Evolutionary conservation across 2,329 filamentous ascomycete genomes (phyloP).

Genomic region (Geosmithia putterillii): DNA sequence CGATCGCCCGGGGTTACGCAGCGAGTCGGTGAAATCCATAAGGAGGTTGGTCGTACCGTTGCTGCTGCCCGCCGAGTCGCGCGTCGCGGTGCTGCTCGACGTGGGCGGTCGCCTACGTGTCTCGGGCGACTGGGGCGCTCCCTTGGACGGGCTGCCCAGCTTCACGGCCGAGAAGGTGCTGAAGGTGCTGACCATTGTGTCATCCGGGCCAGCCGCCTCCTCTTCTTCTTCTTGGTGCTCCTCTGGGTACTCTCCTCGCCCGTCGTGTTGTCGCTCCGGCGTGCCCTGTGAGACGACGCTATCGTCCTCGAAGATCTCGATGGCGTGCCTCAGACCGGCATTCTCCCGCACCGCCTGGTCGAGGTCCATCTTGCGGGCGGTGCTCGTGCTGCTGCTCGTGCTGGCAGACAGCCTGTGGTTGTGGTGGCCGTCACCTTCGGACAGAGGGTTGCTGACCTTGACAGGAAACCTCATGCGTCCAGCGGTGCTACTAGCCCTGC

Average conservation of each 20-base stretch:
- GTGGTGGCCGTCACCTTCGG: too few relatives aligned
- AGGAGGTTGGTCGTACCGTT: constrained; percentile 74
- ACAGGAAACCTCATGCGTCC: constrained; percentile 41
- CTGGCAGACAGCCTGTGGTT: constrained; percentile 18
- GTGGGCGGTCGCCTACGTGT: too few relatives aligned
- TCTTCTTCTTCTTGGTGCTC: constrained; percentile 21
- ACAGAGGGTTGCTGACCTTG: constrained; percentile 30
- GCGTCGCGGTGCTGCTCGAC: background rate
- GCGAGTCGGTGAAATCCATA: constrained; percentile 76
- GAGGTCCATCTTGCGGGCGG: constrained; percentile 21
- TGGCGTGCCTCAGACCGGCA: constrained; percentile 43
- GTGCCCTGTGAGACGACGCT: constrained; percentile 13
- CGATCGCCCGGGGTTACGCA: constrained; percentile 37
- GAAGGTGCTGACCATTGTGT: constrained; percentile 69
- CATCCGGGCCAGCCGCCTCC: constrained; percentile 45
- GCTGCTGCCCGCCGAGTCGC: constrained; percentile 46
- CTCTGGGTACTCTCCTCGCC: constrained; percentile 7
- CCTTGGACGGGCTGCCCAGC: constrained; percentile 48
- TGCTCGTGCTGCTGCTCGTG: background rate
- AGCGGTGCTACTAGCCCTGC: background rate
- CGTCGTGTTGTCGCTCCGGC: constrained; percentile 9
- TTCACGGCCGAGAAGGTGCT: constrained; percentile 81
- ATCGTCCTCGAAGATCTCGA: constrained; percentile 51
- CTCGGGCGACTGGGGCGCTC: constrained; percentile 19
- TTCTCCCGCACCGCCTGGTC: constrained; percentile 43